A percentile compares a stretch with the other conserved stretches of the same genome.
Evolutionary conservation across 2,329 filamentous ascomycete species (phyloP).

Genomic region (Aspergillus fumigatiaffinis): DNA sequence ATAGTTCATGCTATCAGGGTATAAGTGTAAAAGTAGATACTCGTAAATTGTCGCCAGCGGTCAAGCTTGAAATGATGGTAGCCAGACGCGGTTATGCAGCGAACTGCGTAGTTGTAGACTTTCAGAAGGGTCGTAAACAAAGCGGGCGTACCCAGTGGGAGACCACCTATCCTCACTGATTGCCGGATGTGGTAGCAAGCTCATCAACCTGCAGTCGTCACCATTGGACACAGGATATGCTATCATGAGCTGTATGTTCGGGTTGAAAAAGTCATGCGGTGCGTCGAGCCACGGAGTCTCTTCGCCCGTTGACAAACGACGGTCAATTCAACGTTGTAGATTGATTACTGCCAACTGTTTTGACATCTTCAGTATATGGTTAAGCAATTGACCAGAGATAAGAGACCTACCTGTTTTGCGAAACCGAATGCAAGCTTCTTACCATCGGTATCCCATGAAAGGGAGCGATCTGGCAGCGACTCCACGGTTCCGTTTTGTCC

Average conservation of each 20-base stretch:
- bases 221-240: not conserved
- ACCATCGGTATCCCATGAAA: conserved; percentile 54
- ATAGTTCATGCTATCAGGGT: not conserved
- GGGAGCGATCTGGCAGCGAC: conserved; percentile 33
- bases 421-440: conserved; percentile 50
- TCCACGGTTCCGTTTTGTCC: conserved; percentile 33
- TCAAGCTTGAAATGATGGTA: not conserved
- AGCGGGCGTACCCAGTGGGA: not conserved
- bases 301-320: not conserved
- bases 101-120: not conserved
- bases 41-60: not conserved
- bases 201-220: not conserved
- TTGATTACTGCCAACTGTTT: conserved; percentile 38
- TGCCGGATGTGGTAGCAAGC: not conserved
- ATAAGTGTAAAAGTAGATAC: not conserved
- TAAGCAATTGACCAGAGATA: conserved; percentile 1
- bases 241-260: not conserved
- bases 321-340: conserved; percentile 32
- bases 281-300: not conserved
- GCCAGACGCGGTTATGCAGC: not conserved
- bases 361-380: conserved; percentile 2
- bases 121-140: not conserved
- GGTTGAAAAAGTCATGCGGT: not conserved
- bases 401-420: conserved; percentile 43
- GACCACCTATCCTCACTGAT: not conserved